Conservation (phyloP, 805 yeast species). For the Wickerhamomyces silvicola region DNA sequence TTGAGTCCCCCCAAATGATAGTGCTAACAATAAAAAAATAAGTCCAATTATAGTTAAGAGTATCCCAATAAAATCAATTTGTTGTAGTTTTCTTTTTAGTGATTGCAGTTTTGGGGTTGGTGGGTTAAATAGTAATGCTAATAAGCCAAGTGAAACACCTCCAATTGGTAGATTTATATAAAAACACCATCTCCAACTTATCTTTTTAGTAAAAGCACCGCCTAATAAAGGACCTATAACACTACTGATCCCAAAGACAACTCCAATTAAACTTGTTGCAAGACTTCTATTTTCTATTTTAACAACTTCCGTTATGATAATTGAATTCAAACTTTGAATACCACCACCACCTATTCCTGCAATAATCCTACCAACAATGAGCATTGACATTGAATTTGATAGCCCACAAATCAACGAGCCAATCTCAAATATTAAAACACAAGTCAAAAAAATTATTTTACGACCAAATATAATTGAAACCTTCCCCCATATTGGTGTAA, state of each 20-base stretch:
- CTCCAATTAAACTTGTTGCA: not conserved
- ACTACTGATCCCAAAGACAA: slow-evolving; percentile 10
- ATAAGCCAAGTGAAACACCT: slow-evolving; percentile 36
- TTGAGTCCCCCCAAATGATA: slow-evolving; percentile 46
- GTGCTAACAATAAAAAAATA: slow-evolving; percentile 38
- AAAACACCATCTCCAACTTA: slow-evolving; percentile 61
- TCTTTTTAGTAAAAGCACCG: slow-evolving; percentile 45
- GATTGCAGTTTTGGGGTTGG: slow-evolving; percentile 35
- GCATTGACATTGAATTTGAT: slow-evolving; percentile 43
- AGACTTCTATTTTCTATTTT: too few relatives aligned
- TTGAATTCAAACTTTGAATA: slow-evolving; percentile 45
- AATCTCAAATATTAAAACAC: slow-evolving; percentile 45
- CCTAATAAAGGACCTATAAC: slow-evolving; percentile 52
- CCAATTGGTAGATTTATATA: slow-evolving; percentile 55
- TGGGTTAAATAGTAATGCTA: slow-evolving; percentile 31
- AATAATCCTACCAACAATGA: slow-evolving; percentile 62
- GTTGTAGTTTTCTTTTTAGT: slow-evolving; percentile 29
- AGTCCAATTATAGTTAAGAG: slow-evolving; percentile 33
- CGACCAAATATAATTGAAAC: slow-evolving; percentile 51
- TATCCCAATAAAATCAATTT: slow-evolving; percentile 45
- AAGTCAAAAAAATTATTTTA: slow-evolving; percentile 38
- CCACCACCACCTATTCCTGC: slow-evolving; percentile 71
- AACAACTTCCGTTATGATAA: slow-evolving; percentile 44
- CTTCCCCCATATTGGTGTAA: slow-evolving; percentile 50
- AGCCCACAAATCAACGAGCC: slow-evolving; percentile 56